Evolutionary conservation across 2,329 filamentous ascomycete species (phyloP), one percentile per base, ranked within the genome.

Genomic region (Calonectria pauciramosa): DNA sequence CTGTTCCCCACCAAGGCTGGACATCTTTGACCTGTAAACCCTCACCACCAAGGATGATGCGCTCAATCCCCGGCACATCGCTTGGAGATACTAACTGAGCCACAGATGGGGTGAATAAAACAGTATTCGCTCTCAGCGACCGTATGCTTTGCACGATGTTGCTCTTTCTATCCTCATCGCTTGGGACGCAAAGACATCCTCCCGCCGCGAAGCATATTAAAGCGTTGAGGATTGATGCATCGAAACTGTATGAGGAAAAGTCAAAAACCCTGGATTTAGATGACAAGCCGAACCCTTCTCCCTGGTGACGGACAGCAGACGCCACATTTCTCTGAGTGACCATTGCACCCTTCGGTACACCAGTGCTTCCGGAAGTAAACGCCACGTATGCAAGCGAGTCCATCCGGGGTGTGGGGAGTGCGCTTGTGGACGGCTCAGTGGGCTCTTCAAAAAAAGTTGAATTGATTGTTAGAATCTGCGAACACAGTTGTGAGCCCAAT

Each of bases 341-440:
- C 11, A 77, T 59, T 20, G 76, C 71, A 13, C 79, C 80, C 52
- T 82, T 82, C 14, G 81, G 80, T 10, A 54, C 74, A 1, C 80
- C 81, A 1, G 81, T 82, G 30, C 73, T 80, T 2, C 80, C 81
- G 1, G 79, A 81, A 2, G 80, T 82, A 41, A 82, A 82, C 4
- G 71, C 32, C 51, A 80, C 34, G 80, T 65, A 18, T 16, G 79
- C 79, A 52, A n/a, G 28, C 8, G 64, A 47, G 2, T 49, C 18
- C 44, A 26, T 9, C 36, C 23, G 2, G 69, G 75, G 26, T 52
- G 28, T 1, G 71, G 77, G 16, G 66, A 52, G 4, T 68, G 52
- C 10, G 41, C 23, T 7, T 41, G 2, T 4, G 7, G 10, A 16
- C 13, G 28, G 1, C 18, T 16, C 7, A 10, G 1, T 16, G 9